Conservation (phyloP, 768 basidiomycete genomes). For the Lyophyllum shimeji region DNA sequence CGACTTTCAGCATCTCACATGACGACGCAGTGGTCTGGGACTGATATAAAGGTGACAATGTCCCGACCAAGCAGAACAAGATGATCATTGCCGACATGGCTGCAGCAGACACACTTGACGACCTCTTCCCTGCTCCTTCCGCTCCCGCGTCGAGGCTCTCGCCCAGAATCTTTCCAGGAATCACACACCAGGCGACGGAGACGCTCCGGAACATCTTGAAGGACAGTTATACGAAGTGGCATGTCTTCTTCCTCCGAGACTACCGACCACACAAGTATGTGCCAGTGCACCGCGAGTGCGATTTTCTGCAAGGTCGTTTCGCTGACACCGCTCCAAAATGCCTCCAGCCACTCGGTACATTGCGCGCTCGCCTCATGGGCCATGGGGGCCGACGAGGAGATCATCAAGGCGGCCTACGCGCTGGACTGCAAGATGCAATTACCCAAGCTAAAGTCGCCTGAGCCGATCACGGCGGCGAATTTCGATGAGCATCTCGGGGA, state of each 20-base stretch:
- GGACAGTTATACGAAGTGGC: slow-evolving; percentile 47
- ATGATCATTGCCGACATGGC: neutral
- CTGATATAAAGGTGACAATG: neutral
- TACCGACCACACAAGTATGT: slow-evolving; percentile 51
- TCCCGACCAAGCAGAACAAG: neutral
- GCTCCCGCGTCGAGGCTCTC: slow-evolving; percentile 22
- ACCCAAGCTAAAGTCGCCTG: slow-evolving; percentile 42
- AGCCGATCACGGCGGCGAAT: slow-evolving; percentile 43
- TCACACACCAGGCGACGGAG: slow-evolving; percentile 30
- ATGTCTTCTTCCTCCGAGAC: slow-evolving; percentile 46
- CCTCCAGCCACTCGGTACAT: slow-evolving; percentile 50
- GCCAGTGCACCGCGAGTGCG: neutral
- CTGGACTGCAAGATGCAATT: slow-evolving; percentile 35
- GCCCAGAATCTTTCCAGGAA: slow-evolving; percentile 32
- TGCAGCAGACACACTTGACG: neutral
- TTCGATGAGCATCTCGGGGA: slow-evolving; percentile 58
- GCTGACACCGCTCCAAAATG: slow-evolving; percentile 18
- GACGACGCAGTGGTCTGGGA: neutral
- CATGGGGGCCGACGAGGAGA: slow-evolving; percentile 48
- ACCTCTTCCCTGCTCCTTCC: slow-evolving; percentile 31
- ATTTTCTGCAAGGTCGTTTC: slow-evolving; percentile 21
- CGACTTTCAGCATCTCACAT: neutral
- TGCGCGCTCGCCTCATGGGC: slow-evolving; percentile 58
- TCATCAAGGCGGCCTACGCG: slow-evolving; percentile 38
- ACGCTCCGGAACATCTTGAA: slow-evolving; percentile 33